Evolutionary conservation across 192 early-diverging fungal species (phyloP), one percentile per base, ranked within the genome.

Genomic region (Spizellomyces punctatus): DNA sequence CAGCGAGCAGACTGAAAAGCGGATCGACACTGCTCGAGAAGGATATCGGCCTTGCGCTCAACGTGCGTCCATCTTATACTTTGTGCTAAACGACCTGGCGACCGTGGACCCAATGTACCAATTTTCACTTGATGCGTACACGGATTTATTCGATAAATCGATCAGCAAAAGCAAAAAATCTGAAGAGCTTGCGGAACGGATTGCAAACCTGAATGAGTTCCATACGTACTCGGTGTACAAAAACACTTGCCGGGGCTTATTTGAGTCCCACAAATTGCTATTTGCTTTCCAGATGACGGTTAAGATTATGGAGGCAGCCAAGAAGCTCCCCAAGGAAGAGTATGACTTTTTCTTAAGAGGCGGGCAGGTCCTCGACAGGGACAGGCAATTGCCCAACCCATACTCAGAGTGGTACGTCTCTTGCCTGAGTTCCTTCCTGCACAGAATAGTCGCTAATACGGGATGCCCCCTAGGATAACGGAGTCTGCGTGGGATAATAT

Each of bases 21-120:
- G 81, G 12, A 88, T 88, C 50, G 86, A 88, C 67, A 77, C 80
- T 12, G 86, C 86, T 4, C 77, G 86, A 36, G 86, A 88, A 76
- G 89, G 76, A 5, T 88, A 88, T 72, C 78, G 86, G 12, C 79
- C 86, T 5, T 83, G 77, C 71, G 86, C 86, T 19, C 83, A 86
- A 54, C 76, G 86, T 44, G 85, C 86, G 6, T 88, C 85, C 0
- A 85, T 88, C 48, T 69, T 88, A 19, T 88, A 88, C 68, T 88
- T 88, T 74, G 86, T 88, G 21, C 74, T 88, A 16, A 82, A 84
- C 42, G 86, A 88, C 54, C 71, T 88, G 42, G 72, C 86, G 4
- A 72, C 85, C 12, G 82, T 88, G 17, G 86, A 88, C 76, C 83
- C 85, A n/a, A 88, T 88, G 86, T 88, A 88, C 67, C 86, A 88